Evolutionary conservation across 2,329 filamentous ascomycete species (phyloP).

Genomic region (Neopestalotiopsis rosae): DNA sequence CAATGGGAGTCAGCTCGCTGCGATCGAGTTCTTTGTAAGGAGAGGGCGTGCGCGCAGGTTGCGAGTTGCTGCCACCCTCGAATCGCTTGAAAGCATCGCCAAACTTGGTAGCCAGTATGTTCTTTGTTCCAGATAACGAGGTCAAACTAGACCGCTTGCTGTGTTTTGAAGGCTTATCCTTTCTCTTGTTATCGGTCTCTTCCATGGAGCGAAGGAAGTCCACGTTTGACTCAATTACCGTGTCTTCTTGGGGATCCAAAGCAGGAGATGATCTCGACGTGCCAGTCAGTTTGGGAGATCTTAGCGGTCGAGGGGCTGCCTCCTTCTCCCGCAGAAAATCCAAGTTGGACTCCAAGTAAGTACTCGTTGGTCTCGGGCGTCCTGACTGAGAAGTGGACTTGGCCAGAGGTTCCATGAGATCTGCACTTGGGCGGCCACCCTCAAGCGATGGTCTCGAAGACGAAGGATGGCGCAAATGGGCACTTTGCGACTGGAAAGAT

Average conservation of each 20-base stretch:
- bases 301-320: constrained; percentile 49
- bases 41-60: constrained; percentile 50
- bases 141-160: constrained; percentile 77
- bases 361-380: constrained; percentile 77
- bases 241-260: constrained; percentile 58
- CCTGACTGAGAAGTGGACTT: constrained; percentile 59
- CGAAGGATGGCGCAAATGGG: constrained; percentile 47
- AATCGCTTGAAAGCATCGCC: constrained; percentile 94
- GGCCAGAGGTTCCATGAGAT: constrained; percentile 64
- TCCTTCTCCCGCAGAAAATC: constrained; percentile 85
- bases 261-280: constrained; percentile 45
- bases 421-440: constrained; percentile 67
- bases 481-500: constrained; percentile 40
- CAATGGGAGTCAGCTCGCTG: constrained; percentile 70
- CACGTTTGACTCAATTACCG: constrained; percentile 77
- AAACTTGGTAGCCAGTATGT: constrained; percentile 84
- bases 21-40: constrained; percentile 54
- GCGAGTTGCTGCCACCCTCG: constrained; percentile 55
- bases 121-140: constrained; percentile 76
- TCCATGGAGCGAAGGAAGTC: constrained; percentile 84
- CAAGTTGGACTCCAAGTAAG: constrained; percentile 81
- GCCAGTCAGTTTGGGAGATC: constrained; percentile 41
- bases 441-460: constrained; percentile 74
- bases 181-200: constrained; percentile 62
- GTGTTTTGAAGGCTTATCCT: constrained; percentile 60